Evolutionary conservation across 2,329 filamentous ascomycete species (phyloP), one percentile per base, ranked within the genome.

Genomic region (Penicillium sp.): DNA sequence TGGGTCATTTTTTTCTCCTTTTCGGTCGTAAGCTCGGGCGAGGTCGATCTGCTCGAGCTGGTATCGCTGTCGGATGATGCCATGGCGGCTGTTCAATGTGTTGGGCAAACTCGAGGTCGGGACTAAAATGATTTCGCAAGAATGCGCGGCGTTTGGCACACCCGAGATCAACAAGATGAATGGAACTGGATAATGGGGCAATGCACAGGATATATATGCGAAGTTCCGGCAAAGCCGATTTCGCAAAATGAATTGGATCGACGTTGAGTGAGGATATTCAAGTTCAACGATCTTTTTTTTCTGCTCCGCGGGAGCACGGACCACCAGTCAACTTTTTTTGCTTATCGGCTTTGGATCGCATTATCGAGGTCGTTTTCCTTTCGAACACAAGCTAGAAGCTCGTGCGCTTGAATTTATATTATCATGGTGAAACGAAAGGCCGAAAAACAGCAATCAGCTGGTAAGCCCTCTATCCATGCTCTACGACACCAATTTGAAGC

Each of bases 261-360:
- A 57, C 47, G 58, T 61, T 60, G 54, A 61, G 59, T 57, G 40
- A 56, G 49, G 54, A 57, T 51, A 40, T 50, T 57, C 58, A 50
- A 58, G 40, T 23, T 50, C 53, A 38, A 57, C 43, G 50, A 67
- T 71, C 66, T 69, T 74, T 75, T 74, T 71, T 75, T 74, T 73
- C 64, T 69, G 63, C 69, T 75, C 72, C 69, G 69, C 72, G 65
- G 68, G 60, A 65, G 74, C 74, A 77, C 74, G 69, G 74, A 72
- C 74, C 74, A 76, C 61, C 60, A 47, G 62, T 57, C 62, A 65
- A 66, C 66, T 66, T 66, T 69, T 65, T 68, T 62, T 61, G 56
- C 64, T 67, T 67, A 67, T 67, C 65, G 61, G 62, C 53, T 58
- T 55, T 48, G 51, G 54, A 55, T 29, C 52, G 54, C 63, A 63